These are phyloP conservation scores for Stereocaulon alpinum DNA, from an alignment of 495 filamentous ascomycete genomes.

Conservation along the genomic window DNA sequence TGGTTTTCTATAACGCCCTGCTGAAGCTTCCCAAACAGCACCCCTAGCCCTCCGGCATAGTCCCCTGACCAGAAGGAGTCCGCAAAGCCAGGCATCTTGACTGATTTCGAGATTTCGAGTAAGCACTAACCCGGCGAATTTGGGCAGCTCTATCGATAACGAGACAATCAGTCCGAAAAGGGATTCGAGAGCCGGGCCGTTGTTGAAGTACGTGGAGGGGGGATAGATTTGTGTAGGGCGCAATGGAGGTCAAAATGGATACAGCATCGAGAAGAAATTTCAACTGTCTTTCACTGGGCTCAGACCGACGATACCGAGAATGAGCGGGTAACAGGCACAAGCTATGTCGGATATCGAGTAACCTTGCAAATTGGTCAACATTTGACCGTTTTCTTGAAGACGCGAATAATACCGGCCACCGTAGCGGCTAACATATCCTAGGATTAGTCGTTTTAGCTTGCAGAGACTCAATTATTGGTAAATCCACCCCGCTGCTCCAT, in stretches of 20 bases:
- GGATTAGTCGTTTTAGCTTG: background rate
- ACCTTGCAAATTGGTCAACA: background rate
- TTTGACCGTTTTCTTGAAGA: background rate
- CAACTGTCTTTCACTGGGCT: too few relatives aligned
- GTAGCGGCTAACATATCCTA: background rate
- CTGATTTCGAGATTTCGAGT: background rate
- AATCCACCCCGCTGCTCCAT: background rate
- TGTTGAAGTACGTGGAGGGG: background rate
- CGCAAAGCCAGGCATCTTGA: conserved; percentile 71
- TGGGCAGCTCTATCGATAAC: too few relatives aligned
- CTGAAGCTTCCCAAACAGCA: conserved; percentile 93
- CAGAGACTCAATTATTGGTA: background rate
- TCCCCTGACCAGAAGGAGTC: conserved; percentile 95
- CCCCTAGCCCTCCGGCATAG: conserved; percentile 86
- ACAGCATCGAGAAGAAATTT: too few relatives aligned
- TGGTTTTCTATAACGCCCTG: conserved; percentile 92
- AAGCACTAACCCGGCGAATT: too few relatives aligned
- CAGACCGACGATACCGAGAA: background rate
- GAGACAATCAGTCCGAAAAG: background rate
- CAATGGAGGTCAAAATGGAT: too few relatives aligned
- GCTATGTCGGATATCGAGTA: background rate
- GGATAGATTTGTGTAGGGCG: too few relatives aligned
- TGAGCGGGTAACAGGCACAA: too few relatives aligned
- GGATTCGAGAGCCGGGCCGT: background rate
- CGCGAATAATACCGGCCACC: background rate